Percentiles rank a stretch among this genome's conserved stretches.
Evolutionary conservation across 179 eudicot species (phyloP).

Genomic region (Beta macrorhiza): DNA sequence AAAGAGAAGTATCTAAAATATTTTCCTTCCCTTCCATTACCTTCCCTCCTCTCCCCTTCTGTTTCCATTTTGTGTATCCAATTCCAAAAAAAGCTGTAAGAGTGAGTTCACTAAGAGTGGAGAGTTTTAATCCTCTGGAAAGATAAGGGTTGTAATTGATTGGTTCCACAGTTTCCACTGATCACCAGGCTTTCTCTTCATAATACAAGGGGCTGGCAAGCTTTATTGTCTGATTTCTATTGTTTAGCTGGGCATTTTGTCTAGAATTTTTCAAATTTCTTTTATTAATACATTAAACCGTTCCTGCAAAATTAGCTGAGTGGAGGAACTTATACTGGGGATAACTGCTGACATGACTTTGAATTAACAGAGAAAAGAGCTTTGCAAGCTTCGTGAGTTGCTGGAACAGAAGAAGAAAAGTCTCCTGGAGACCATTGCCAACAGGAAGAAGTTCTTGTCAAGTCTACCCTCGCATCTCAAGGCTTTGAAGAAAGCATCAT

Average conservation of each 20-base stretch:
- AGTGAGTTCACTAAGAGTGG: too few species aligned
- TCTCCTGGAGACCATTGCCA: slow-evolving; percentile 72
- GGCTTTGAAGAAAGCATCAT: slow-evolving; percentile 88
- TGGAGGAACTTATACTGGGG: not conserved
- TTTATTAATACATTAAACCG: too few species aligned
- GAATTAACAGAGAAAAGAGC: slow-evolving; percentile 77
- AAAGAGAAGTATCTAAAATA: too few species aligned
- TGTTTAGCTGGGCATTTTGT: not conserved
- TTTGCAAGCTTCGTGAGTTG: slow-evolving; percentile 74
- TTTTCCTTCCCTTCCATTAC: too few species aligned
- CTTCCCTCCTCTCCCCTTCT: too few species aligned
- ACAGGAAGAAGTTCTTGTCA: slow-evolving; percentile 79
- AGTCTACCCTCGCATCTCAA: slow-evolving; percentile 97
- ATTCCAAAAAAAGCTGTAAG: too few species aligned
- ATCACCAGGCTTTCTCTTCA: not conserved
- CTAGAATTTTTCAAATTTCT: not conserved
- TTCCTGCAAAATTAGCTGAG: not conserved
- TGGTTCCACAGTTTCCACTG: too few species aligned
- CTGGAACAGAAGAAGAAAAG: slow-evolving; percentile 75
- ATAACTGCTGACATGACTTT: slow-evolving; percentile 23
- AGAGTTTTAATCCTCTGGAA: too few species aligned
- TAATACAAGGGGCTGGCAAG: not conserved
- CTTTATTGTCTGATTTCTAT: not conserved
- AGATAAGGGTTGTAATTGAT: too few species aligned
- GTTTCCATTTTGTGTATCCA: too few species aligned